Base-by-base conservation (phyloP, 306 rosid genomes). In the Acacia melanoxylon region DNA sequence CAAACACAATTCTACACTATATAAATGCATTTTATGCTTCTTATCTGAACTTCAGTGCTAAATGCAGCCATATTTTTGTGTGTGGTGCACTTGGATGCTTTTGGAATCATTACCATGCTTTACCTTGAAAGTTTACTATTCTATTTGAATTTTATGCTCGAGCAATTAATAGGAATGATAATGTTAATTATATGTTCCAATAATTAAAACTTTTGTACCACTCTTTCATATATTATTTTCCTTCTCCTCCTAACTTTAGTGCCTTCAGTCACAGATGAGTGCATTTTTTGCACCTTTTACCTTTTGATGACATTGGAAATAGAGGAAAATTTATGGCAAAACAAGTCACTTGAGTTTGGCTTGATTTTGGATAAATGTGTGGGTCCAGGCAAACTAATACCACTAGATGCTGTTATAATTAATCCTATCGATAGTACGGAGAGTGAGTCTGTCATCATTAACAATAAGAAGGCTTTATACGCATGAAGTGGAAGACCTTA, bases 401-500 rank as follows among this genome's bases (percentile, higher is more conserved):
- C n/a, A n/a, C n/a, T n/a, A n/a, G n/a, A n/a, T n/a, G n/a, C n/a
- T n/a, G n/a, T n/a, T n/a, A n/a, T n/a, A n/a, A n/a, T n/a, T n/a
- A n/a, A n/a, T n/a, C n/a, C n/a, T n/a, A n/a, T n/a, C n/a, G n/a
- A n/a, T n/a, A n/a, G n/a, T n/a, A n/a, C n/a, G n/a, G n/a, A n/a
- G n/a, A n/a, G n/a, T n/a, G n/a, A n/a, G n/a, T n/a, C n/a, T n/a
- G n/a, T n/a, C n/a, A n/a, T n/a, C n/a, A n/a, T n/a, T n/a, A n/a
- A n/a, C n/a, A n/a, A n/a, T n/a, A n/a, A n/a, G n/a, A n/a, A n/a
- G n/a, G n/a, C n/a, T 82, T 44, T 62, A 63, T 40, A 70, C 22
- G 31, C 84, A 35, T 69, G 40, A 48, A 58, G 75, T 75, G 40
- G 80, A 83, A 25, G 63, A 54, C 68, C 48, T 56, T 52, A 52